These are phyloP conservation scores for Elasticomyces elasticus DNA, from an alignment of 495 filamentous ascomycete species.

Conservation along the genomic window DNA sequence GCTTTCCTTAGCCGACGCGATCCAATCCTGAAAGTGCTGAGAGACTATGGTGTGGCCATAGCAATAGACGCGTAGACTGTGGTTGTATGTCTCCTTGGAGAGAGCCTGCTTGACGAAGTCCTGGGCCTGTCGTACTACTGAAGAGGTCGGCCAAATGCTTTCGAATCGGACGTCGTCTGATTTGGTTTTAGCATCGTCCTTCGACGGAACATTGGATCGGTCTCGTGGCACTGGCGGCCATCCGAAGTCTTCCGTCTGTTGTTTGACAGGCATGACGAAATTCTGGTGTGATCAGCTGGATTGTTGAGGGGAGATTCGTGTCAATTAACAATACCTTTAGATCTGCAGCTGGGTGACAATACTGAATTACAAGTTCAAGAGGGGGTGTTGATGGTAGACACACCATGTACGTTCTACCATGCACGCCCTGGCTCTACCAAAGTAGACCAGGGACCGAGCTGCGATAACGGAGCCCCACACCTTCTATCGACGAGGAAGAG, in stretches of 20 bases:
- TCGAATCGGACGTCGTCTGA: background rate
- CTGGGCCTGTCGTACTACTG: background rate
- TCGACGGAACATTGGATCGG: background rate
- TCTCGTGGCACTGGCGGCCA: conserved; percentile 1
- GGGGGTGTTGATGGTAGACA: too few relatives aligned
- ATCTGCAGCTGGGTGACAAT: too few relatives aligned
- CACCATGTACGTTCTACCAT: too few relatives aligned
- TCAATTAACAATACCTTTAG: too few relatives aligned
- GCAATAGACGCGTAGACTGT: conserved; percentile 66
- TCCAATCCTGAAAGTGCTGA: conserved; percentile 48
- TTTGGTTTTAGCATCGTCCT: background rate
- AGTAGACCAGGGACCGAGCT: too few relatives aligned
- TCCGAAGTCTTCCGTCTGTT: conserved; percentile 4
- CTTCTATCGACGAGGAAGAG: too few relatives aligned
- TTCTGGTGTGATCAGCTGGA: too few relatives aligned
- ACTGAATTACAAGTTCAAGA: too few relatives aligned
- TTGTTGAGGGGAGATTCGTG: too few relatives aligned
- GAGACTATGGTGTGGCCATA: conserved; percentile 49
- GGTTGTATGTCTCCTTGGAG: conserved; percentile 50
- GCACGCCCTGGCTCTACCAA: too few relatives aligned
- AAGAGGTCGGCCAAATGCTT: background rate
- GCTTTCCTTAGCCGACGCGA: conserved; percentile 32
- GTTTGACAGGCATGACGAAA: too few relatives aligned
- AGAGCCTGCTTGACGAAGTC: conserved; percentile 3
- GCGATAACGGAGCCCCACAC: too few relatives aligned